Evolutionary conservation across 1,139 yeast genomes (phyloP), one percentile per base, ranked within the genome.

Genomic region (Scheffersomyces lignicola): DNA sequence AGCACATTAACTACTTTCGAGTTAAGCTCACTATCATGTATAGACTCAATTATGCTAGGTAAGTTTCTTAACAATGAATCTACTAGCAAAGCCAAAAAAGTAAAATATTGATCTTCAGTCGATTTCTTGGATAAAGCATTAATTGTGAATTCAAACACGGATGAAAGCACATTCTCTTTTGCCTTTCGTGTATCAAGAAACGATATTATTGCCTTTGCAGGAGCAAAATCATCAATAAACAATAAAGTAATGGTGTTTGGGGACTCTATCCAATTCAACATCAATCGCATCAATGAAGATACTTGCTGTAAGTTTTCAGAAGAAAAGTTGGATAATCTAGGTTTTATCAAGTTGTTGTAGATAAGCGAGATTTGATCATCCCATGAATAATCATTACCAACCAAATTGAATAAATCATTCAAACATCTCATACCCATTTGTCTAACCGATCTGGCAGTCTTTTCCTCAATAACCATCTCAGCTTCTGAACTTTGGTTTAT

Each of bases 231-330:
- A 48, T 83, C 82, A 38, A 73, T 65, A 44, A 73, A 72, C 37
- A 87, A 58, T 42, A 83, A 78, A 14, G 68, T 67, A 33, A 72
- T 62, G 26, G 82, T 66, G 18, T 65, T 62, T 9, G 69, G 65
- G 18, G 65, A 60, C 10, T 72, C 66, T 30, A 92, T 73, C 80
- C 95, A 76, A 11, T 76, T 65, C 4, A 76, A 61, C 47, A 90
- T 75, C n/a, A 88, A 57, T 38, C 69, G 76, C 76, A 90, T 65
- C 33, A 90, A 58, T 0, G 95, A 76, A 0, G 97, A 88, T 1
- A 90, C 83, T 49, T 83, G 89, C 51, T 88, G 95, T 31, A 85
- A 65, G 53, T 90, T 90, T 49, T 86, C 96, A 27, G 64, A 71
- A 3, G 84, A 83, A 56, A 90, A 89, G 16, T 73, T 67, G 1